A percentile compares a stretch with the other conserved stretches of the same genome.
phyloP scores from a whole-genome alignment of 805 yeast species.

The Pichia insulana region DNA sequence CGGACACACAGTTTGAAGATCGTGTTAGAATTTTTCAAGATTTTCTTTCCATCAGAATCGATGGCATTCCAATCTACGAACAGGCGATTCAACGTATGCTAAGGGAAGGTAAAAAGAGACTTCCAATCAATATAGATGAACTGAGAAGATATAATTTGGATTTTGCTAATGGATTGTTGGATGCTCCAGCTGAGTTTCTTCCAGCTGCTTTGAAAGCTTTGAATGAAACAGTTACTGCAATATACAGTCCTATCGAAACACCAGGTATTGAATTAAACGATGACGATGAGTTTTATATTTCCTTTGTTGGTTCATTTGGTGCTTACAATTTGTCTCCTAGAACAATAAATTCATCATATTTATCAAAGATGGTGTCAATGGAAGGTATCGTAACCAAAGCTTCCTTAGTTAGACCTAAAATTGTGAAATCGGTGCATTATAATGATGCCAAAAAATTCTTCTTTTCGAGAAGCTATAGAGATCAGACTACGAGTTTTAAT shows the following conservation, averaged over 20 bases:
- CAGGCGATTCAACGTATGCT: conserved; percentile 69
- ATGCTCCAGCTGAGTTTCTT: conserved; percentile 71
- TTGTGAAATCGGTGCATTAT: conserved; percentile 85
- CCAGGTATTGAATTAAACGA: conserved; percentile 45
- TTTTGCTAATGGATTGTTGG: conserved; percentile 68
- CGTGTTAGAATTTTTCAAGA: conserved; percentile 85
- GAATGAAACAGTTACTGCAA: conserved; percentile 65
- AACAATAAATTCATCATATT: conserved; percentile 64
- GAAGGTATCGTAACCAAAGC: conserved; percentile 96
- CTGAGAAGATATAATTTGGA: conserved; percentile 69
- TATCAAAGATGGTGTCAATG: conserved; percentile 76
- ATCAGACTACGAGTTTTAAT: conserved; percentile 84
- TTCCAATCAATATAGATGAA: conserved; percentile 76
- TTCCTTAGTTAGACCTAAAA: conserved; percentile 87
- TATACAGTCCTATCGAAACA: conserved; percentile 55
- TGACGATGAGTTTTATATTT: conserved; percentile 59
- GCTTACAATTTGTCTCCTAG: conserved; percentile 81
- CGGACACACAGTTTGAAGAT: conserved; percentile 45
- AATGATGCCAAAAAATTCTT: conserved; percentile 77
- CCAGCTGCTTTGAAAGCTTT: conserved; percentile 89
- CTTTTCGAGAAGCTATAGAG: conserved; percentile 86
- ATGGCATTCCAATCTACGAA: conserved; percentile 48
- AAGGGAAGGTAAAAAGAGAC: conserved; percentile 52
- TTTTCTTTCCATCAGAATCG: conserved; percentile 53
- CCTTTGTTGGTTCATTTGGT: conserved; percentile 89